Conservation (phyloP, 495 filamentous ascomycete species). For the Lasiosphaeris hirsuta region DNA sequence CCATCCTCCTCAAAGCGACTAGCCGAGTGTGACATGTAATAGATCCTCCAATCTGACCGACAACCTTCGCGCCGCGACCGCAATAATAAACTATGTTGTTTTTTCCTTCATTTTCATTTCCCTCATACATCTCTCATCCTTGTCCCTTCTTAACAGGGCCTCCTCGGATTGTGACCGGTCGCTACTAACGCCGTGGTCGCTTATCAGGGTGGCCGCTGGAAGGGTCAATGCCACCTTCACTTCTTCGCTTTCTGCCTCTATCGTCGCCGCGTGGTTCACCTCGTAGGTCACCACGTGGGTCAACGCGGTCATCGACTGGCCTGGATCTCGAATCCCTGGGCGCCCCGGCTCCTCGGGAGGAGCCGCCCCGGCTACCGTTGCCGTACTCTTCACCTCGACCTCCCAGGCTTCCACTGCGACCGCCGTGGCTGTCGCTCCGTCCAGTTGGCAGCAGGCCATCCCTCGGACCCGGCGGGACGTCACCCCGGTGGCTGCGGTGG, state of each 20-base stretch:
- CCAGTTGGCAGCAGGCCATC: conserved; percentile 2
- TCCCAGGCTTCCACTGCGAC: conserved; percentile 11
- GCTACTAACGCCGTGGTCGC: conserved; percentile 28
- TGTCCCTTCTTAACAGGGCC: too few species aligned
- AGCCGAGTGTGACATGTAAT: too few species aligned
- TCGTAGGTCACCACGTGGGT: conserved; percentile 11
- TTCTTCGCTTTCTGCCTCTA: conserved; percentile 31
- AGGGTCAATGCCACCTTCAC: conserved; percentile 24
- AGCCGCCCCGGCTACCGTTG: conserved; percentile 17
- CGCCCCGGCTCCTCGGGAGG: conserved; percentile 19
- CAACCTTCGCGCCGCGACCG: too few species aligned
- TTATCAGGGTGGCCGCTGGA: conserved; percentile 28
- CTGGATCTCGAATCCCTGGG: conserved; percentile 27
- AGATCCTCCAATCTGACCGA: too few species aligned
- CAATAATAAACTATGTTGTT: too few species aligned
- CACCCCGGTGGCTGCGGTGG: conserved; percentile 21
- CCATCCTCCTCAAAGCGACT: too few species aligned
- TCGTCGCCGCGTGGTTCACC: conserved; percentile 9
- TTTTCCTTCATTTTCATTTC: too few species aligned
- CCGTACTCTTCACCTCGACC: conserved; percentile 20
- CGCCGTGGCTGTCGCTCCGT: conserved; percentile 14
- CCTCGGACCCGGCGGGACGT: conserved; percentile 17
- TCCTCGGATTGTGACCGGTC: not conserved
- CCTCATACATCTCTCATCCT: too few species aligned
- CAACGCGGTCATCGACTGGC: conserved; percentile 22